Base-by-base conservation (phyloP, 2,329 filamentous ascomycete species). In the Raffaelea albimanens region DNA sequence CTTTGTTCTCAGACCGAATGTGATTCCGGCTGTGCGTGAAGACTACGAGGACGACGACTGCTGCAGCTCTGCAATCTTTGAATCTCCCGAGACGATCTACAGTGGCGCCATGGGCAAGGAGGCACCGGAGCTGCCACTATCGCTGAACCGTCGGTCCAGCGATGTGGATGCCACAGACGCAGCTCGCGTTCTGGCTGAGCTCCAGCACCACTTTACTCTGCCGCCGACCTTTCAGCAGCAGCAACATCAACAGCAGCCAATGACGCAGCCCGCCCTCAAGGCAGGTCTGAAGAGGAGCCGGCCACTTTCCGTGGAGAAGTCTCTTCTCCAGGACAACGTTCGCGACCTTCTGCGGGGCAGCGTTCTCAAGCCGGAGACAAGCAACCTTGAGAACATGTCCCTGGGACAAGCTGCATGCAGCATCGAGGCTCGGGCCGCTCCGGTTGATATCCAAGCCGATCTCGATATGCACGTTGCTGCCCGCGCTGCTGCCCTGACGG, bases 271-370 rank as follows among this genome's bases (percentile, higher is more conserved):
- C n/a, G n/a, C n/a, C n/a, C n/a, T 59, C 25, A 64, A 60, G 44
- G 62, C 58, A 23, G 70, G 71, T 21, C 64, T 67, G 50, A 85
- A 85, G 69, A 75, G 82, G 55, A 76, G 74, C 57, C 71, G 80
- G 44, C 72, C 78, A 14, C 57, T 66, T 8, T 83, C 79, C 14
- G 69, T 76, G 47, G 80, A 85, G 49, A 67, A 71, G 49, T 64
- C 69, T n/a, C 19, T 20, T 16, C 67, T 82, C 9, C 82, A 85
- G 58, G 78, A 84, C 50, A 82, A 83, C 50, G 82, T 86, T 11
- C 78, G 82, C 46, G 75, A 80, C 45, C 69, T 85, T 55, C 67
- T 86, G 23, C 65, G 65, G 40, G 65, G 59, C 31, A 58, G 58
- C 45, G 62, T 66, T 25, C 53, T 48, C 61, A 53, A 54, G 51